phyloP scores from a whole-genome alignment of 345 rosid species.

The Brassica carinata region DNA sequence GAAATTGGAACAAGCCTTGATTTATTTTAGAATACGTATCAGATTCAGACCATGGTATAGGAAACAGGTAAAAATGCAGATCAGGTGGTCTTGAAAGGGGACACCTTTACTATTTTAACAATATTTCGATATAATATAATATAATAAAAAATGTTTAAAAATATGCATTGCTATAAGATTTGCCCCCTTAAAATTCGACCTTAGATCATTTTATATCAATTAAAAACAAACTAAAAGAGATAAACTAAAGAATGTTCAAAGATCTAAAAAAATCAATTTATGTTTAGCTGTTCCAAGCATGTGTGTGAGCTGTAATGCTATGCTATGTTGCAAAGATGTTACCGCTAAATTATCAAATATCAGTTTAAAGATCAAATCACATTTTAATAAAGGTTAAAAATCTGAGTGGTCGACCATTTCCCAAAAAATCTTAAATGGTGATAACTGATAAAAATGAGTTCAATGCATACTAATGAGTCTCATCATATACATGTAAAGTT shows the following conservation, averaged over 20 bases:
- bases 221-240: neutral
- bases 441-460: neutral
- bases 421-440: neutral
- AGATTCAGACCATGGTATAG: conserved; percentile 25
- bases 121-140: neutral
- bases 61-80: conserved; percentile 39
- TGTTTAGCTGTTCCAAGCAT: conserved; percentile 32
- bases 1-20: conserved; percentile 13
- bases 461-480: neutral
- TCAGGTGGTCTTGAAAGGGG: conserved; percentile 41
- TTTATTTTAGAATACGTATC: conserved; percentile 12
- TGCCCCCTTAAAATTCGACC: conserved; percentile 36
- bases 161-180: conserved; percentile 35
- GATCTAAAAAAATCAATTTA: neutral
- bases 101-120: conserved; percentile 29
- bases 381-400: conserved; percentile 1
- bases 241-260: conserved; percentile 15
- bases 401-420: conserved; percentile 15
- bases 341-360: conserved; percentile 16
- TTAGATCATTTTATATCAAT: conserved; percentile 19
- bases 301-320: conserved; percentile 40
- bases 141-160: conserved; percentile 25
- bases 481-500: neutral
- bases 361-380: conserved; percentile 9
- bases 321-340: conserved; percentile 27